Evolutionary conservation across 1,284 basidiomycete species (phyloP).

Genomic region (Ustilago sp.): DNA sequence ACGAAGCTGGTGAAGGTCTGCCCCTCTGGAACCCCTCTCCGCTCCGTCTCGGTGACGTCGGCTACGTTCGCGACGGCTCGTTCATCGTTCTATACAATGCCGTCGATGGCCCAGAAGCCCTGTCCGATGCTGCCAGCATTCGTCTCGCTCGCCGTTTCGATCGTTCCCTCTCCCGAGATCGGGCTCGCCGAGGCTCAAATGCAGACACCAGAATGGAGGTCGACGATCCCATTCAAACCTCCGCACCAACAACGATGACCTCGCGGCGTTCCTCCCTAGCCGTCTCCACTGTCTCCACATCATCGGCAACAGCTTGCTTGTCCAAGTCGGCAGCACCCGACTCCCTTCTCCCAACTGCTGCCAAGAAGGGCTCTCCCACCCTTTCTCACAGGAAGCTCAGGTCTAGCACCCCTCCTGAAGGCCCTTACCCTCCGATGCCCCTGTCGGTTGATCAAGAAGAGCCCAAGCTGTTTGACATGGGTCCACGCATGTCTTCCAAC

Average conservation of each 20-base stretch:
- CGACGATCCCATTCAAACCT: conserved; percentile 12
- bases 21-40: conserved; percentile 60
- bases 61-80: conserved; percentile 56
- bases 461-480: conserved; percentile 54
- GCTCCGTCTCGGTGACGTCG: conserved; percentile 50
- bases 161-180: conserved; percentile 31
- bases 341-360: conserved; percentile 18
- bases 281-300: conserved; percentile 6
- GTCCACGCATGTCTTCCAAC: conserved; percentile 54
- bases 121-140: conserved; percentile 47
- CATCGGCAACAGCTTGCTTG: conserved; percentile 13
- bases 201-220: conserved; percentile 16
- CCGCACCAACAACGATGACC: conserved; percentile 5
- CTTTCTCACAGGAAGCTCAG: conserved; percentile 28
- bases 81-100: conserved; percentile 58
- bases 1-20: conserved; percentile 52
- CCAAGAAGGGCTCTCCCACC: conserved; percentile 29
- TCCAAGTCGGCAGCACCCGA: conserved; percentile 26
- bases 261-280: conserved; percentile 21
- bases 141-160: conserved; percentile 34
- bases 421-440: conserved; percentile 54
- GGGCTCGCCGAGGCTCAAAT: conserved; percentile 15
- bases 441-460: conserved; percentile 49
- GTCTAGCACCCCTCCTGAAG: conserved; percentile 44
- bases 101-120: conserved; percentile 40